These are phyloP conservation scores for Rhododendron molle DNA, from an alignment of 148 eudicot species.

Conservation along the genomic window DNA sequence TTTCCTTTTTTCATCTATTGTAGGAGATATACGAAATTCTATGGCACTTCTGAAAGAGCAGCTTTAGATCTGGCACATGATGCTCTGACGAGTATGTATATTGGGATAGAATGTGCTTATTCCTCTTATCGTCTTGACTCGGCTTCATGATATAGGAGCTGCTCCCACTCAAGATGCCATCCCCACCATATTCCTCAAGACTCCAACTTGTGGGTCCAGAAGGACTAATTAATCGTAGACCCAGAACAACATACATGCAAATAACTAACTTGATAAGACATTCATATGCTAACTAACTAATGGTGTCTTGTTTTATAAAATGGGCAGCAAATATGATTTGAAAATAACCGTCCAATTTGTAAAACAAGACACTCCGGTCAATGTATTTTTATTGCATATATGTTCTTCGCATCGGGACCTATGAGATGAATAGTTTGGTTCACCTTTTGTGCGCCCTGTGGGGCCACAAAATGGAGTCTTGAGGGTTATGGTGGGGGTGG, in stretches of 20 bases:
- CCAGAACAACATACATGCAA: not conserved
- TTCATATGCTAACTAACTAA: not conserved
- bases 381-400: not conserved
- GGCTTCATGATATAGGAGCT: not conserved
- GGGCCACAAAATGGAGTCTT: not conserved
- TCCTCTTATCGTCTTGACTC: not conserved
- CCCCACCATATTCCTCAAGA: not conserved
- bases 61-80: slow-evolving; percentile 82
- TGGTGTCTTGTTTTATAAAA: not conserved
- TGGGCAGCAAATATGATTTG: not conserved
- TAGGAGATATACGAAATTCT: slow-evolving; percentile 94
- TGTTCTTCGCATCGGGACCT: not conserved
- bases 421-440: not conserved
- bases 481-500: not conserved
- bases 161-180: too few relatives aligned
- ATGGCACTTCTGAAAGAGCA: slow-evolving; percentile 82
- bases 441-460: not conserved
- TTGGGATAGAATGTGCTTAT: not conserved
- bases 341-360: not conserved
- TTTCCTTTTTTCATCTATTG: slow-evolving; percentile 10
- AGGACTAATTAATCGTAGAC: not conserved
- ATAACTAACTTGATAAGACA: not conserved
- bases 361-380: not conserved
- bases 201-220: not conserved
- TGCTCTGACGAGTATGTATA: slow-evolving; percentile 78